Base-by-base conservation (phyloP, 805 yeast species). In the Yarrowia alimentaria region DNA sequence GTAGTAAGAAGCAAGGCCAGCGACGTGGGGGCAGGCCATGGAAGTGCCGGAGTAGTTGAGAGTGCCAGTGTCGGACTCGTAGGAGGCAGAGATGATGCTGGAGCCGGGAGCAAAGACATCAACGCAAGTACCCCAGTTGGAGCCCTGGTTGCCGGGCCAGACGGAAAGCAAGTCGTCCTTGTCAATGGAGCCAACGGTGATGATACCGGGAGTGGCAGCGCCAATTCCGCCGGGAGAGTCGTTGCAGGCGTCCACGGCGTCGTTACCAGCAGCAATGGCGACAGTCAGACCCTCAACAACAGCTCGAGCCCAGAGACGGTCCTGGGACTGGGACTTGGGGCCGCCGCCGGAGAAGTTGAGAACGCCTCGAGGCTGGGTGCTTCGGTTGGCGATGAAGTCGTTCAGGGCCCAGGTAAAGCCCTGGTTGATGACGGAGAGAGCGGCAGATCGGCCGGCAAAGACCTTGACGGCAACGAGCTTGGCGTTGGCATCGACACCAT, bases 91-190 rank as follows among this genome's bases (percentile, higher is more conserved):
- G 59, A 83, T 74, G 55, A 91, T 80, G 65, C 86, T 83, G 62
- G 88, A 82, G 63, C 99, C 99, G 17, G 99, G 99, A 22, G 95
- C 99, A 65, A 88, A 91, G 57, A 91, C 83, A 64, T 91, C 97
- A 52, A 93, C 97, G 76, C 99, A 91, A 64, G 76, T 78, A 67
- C 99, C 99, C 13, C 20, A 40, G 34, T 40, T 40, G 20, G 48
- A 26, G 19, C 48, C 48, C 26, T 28, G 34, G n/a, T 19, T 25
- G 6, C 26, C 34, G 11, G 48, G 20, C 32, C 32, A 40, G 19
- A 26, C 34, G 11, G 48, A 26, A 5, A 40, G 19, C 18, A 7
- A 3, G 9, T 40, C 48, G 7, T 7, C 5, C 8, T 30, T 17
- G 16, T 40, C 48, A 8, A 40, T 40, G 33, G 48, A 26, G 10